These are phyloP conservation scores for Wickerhamiella spandovensis DNA, from an alignment of 805 yeast genomes.

Conservation along the genomic window DNA sequence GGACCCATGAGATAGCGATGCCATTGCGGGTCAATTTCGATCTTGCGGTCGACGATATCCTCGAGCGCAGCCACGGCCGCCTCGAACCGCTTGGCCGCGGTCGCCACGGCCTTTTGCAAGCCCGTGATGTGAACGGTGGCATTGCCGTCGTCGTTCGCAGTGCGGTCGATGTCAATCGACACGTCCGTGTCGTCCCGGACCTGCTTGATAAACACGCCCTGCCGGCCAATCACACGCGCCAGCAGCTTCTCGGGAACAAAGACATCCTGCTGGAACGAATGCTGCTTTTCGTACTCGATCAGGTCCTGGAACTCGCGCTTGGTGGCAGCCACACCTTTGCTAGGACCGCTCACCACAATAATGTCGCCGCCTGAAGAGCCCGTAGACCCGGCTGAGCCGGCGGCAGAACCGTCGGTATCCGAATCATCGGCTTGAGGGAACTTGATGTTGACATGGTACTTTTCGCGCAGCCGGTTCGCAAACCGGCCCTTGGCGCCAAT, in stretches of 20 bases:
- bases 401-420: constrained; percentile 18
- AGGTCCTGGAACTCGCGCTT: constrained; percentile 46
- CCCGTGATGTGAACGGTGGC: constrained; percentile 55
- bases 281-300: constrained; percentile 73
- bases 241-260: constrained; percentile 61
- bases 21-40: constrained; percentile 60
- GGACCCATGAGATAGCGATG: constrained; percentile 69
- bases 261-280: constrained; percentile 55
- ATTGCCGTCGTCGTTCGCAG: constrained; percentile 2
- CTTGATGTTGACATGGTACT: constrained; percentile 66
- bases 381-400: constrained; percentile 4
- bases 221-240: constrained; percentile 77
- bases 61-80: constrained; percentile 51
- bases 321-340: constrained; percentile 51
- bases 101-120: constrained; percentile 57
- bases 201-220: constrained; percentile 71
- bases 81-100: constrained; percentile 51
- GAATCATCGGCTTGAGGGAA: constrained; percentile 39
- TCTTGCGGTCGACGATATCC: constrained; percentile 41
- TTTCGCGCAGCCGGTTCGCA: constrained; percentile 73
- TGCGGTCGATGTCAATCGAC: constrained; percentile 27
- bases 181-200: constrained; percentile 55
- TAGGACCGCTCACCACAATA: constrained; percentile 46
- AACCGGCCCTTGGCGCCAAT: constrained; percentile 76
- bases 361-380: constrained; percentile 20